Conservation (phyloP, 1,139 yeast genomes). For the Geotrichum armillariae region DNA sequence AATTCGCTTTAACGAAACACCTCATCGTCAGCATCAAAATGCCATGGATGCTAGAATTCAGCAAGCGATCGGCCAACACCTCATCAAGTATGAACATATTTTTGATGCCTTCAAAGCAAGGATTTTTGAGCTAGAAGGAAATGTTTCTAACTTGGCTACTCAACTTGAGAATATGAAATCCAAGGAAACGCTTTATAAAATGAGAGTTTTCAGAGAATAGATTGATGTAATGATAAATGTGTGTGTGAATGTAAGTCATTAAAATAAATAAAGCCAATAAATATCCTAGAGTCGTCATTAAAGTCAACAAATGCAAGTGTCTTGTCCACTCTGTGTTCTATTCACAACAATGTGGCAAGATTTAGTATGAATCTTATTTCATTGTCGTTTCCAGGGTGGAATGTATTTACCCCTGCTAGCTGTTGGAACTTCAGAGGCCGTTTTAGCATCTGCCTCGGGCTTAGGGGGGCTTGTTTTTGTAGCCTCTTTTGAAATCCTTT, state of each 20-base stretch:
- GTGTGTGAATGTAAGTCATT: too few relatives aligned
- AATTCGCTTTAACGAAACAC: neutral
- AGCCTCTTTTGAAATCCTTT: neutral
- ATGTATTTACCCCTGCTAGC: constrained; percentile 19
- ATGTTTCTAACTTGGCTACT: too few relatives aligned
- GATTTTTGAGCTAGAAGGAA: neutral
- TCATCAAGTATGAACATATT: neutral
- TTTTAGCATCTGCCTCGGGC: neutral
- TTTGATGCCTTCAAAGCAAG: neutral
- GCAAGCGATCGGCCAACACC: neutral
- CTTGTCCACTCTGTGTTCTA: too few relatives aligned
- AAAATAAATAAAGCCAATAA: too few relatives aligned
- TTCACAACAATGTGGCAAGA: too few relatives aligned
- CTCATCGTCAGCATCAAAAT: neutral
- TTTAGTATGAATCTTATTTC: neutral
- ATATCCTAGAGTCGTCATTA: neutral
- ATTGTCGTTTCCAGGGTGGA: constrained; percentile 28
- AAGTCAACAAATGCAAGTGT: neutral
- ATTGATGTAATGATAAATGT: too few relatives aligned
- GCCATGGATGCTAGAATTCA: too few relatives aligned
- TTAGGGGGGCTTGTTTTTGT: neutral
- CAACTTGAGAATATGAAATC: too few relatives aligned
- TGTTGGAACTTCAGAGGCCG: neutral
- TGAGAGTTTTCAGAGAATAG: neutral
- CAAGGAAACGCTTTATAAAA: neutral